Base-by-base conservation (phyloP, 2,329 filamentous ascomycete species). In the Colletotrichum cuscutae region DNA sequence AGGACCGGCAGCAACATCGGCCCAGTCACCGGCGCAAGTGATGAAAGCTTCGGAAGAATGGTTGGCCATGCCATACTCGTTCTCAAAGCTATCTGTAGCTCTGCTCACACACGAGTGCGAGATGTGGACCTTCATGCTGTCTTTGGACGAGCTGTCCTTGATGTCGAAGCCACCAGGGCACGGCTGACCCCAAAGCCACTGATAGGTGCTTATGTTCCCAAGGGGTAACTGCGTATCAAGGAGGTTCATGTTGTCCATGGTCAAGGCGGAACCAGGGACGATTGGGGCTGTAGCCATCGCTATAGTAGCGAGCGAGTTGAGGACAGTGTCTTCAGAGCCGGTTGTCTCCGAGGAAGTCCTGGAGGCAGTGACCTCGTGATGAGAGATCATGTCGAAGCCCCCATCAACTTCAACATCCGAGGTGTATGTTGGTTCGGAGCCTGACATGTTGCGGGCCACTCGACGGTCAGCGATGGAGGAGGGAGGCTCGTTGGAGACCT, bases 121-220 rank as follows among this genome's bases (percentile, higher is more conserved):
- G 22, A 58, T 42, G 28, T 61, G 66, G 46, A 71, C 66, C 57
- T 57, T 65, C 42, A 71, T 65, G 56, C 71, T 73, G 26, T 71
- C 71, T n/a, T 46, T 65, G 35, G 71, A 71, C 15, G 71, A 70
- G 13, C 42, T 62, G 26, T 73, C 66, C 46, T 65, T 73, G 60
- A 61, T 26, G 35, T 71, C 67, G 24, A 71, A 52, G 9, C 68
- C 66, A 8, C 71, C 71, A 15, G 60, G 66, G 35, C 60, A 73
- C 12, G 32, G 26, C 2, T 68, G 66, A 19, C 67, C 67, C 53
- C 58, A 58, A 9, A 73, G 22, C 71, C 71, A 73, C 12, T 65
- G 66, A 57, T 71, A 71, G 1, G 49, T 71, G 56, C 35, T 52
- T 35, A 56, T 19, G 46, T 24, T 52, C 12, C 67, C 60, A 19